Percentiles rank a stretch among this genome's conserved stretches.
Evolutionary conservation across 345 rosid genomes (phyloP).

Genomic region (Corymbia maculata): DNA sequence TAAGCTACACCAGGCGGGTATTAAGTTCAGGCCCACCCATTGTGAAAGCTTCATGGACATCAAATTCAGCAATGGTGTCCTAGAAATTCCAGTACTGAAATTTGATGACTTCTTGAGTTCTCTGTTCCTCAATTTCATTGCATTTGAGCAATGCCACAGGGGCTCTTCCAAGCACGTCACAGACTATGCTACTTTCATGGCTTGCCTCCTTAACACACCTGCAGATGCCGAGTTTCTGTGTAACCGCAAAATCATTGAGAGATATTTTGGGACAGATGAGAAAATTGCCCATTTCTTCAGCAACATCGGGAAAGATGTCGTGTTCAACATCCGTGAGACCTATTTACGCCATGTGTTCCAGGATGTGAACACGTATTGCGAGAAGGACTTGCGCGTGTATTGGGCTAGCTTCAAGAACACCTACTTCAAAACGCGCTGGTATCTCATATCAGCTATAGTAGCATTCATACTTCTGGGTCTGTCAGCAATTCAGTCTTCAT

Average conservation of each 20-base stretch:
- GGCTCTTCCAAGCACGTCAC: slow-evolving; percentile 54
- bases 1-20: slow-evolving; percentile 46
- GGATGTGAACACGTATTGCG: slow-evolving; percentile 46
- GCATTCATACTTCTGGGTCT: slow-evolving; percentile 49
- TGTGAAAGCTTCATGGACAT: slow-evolving; percentile 37
- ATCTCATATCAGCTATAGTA: slow-evolving; percentile 58
- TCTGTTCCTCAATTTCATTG: slow-evolving; percentile 59
- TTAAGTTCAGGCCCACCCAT: slow-evolving; percentile 21
- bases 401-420: slow-evolving; percentile 62
- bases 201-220: slow-evolving; percentile 40
- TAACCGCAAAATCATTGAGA: slow-evolving; percentile 56
- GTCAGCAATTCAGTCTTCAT: slow-evolving; percentile 44
- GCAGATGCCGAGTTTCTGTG: slow-evolving; percentile 52
- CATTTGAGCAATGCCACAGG: slow-evolving; percentile 66
- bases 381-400: slow-evolving; percentile 35
- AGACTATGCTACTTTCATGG: slow-evolving; percentile 52
- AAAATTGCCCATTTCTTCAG: slow-evolving; percentile 52
- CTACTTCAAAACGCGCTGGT: slow-evolving; percentile 74
- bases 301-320: slow-evolving; percentile 58
- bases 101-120: slow-evolving; percentile 66
- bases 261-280: slow-evolving; percentile 53
- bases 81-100: slow-evolving; percentile 61
- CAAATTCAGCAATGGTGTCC: slow-evolving; percentile 35
- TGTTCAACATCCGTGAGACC: slow-evolving; percentile 43
- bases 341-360: slow-evolving; percentile 39